These are phyloP conservation scores for Erysimum pusillum DNA, from an alignment of 441 rosid genomes.

Conservation along the genomic window DNA sequence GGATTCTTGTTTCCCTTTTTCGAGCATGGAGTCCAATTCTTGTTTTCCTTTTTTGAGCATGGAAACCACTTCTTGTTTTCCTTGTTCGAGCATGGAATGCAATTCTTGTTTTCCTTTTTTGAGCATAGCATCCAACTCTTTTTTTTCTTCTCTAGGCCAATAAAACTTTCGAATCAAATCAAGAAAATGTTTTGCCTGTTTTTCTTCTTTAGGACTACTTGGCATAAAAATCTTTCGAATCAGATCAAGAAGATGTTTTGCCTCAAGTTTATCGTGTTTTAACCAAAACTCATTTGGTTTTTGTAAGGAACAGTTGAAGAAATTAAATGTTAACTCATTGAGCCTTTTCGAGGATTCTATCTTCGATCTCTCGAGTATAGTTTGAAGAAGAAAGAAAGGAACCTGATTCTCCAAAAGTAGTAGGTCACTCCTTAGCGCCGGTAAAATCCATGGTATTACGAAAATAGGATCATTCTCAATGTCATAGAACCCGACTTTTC, in stretches of 20 bases:
- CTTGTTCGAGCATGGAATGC: background rate
- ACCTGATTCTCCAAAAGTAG: background rate
- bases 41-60: background rate
- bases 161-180: background rate
- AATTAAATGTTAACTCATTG: background rate
- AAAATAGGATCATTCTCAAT: background rate
- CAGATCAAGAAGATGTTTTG: conserved; percentile 3
- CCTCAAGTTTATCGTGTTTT: background rate
- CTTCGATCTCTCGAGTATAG: background rate
- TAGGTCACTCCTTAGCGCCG: background rate
- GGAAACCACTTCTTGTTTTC: background rate
- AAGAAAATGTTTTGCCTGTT: background rate
- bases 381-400: background rate
- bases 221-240: background rate
- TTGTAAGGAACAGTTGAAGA: background rate
- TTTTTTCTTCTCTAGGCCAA: background rate
- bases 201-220: background rate
- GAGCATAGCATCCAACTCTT: background rate
- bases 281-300: background rate
- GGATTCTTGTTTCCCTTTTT: background rate
- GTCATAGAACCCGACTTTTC: background rate
- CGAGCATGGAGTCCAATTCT: too few relatives aligned
- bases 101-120: too few relatives aligned
- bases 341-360: background rate
- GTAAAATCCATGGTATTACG: background rate